Conservation (phyloP, 345 rosid genomes). For the Laguncularia racemosa region DNA sequence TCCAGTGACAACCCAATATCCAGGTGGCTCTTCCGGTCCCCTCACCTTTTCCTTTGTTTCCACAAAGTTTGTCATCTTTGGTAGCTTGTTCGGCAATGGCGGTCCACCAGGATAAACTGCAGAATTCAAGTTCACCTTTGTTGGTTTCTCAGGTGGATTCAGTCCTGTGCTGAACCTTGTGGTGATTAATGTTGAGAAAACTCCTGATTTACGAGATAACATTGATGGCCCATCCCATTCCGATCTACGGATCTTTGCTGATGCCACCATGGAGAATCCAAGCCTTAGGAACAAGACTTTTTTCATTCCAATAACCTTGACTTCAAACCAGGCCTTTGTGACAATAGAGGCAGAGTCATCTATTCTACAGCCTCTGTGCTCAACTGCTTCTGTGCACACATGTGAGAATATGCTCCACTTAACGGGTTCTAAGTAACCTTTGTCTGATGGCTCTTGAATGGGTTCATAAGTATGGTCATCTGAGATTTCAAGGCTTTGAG, state of each 20-base stretch:
- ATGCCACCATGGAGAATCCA: conserved; percentile 69
- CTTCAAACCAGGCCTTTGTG: conserved; percentile 93
- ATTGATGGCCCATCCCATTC: conserved; percentile 76
- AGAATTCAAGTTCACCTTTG: conserved; percentile 67
- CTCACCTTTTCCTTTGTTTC: conserved; percentile 80
- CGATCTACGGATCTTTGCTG: conserved; percentile 58
- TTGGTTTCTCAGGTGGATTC: conserved; percentile 37
- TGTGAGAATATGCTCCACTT: conserved; percentile 95
- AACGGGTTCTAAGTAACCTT: conserved; percentile 76
- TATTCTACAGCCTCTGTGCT: conserved; percentile 43
- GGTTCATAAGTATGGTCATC: conserved; percentile 52
- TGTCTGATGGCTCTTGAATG: conserved; percentile 31
- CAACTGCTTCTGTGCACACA: conserved; percentile 81
- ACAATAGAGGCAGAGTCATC: conserved; percentile 71
- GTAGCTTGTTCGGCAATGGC: conserved; percentile 40
- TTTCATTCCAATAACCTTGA: conserved; percentile 71
- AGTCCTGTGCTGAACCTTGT: conserved; percentile 51
- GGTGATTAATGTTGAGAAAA: conserved; percentile 66
- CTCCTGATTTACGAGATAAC: conserved; percentile 65
- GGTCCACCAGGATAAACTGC: conserved; percentile 86
- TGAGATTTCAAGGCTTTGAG: conserved; percentile 46
- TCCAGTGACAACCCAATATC: conserved; percentile 96
- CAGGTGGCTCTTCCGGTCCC: conserved; percentile 85
- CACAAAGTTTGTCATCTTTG: conserved; percentile 70
- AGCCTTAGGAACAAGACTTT: conserved; percentile 84